Evolutionary conservation across 352 stramenopile genomes (phyloP).

Genomic region (Phytophthora ohioensis): DNA sequence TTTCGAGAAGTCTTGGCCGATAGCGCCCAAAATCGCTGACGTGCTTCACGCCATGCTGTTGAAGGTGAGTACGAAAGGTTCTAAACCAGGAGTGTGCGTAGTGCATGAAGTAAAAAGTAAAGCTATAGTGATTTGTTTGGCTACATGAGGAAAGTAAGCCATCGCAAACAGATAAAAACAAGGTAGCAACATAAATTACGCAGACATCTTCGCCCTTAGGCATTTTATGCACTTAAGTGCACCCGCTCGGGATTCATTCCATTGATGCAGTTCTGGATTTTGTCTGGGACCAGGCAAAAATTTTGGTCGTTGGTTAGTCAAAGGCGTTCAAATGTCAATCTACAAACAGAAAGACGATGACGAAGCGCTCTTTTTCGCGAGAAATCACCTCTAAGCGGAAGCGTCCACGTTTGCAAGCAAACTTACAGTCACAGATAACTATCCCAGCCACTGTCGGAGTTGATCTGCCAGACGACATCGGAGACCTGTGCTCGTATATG

Average conservation of each 20-base stretch:
- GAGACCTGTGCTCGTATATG: slow-evolving; percentile 7
- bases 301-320: neutral
- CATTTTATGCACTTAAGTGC: too few species aligned
- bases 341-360: slow-evolving; percentile 7
- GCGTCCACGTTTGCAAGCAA: neutral
- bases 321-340: neutral
- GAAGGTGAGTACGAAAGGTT: too few species aligned
- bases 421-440: neutral
- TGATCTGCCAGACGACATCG: slow-evolving; percentile 15
- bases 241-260: slow-evolving; percentile 1
- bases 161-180: too few species aligned
- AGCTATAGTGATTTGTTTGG: too few species aligned
- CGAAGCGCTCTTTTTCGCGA: neutral
- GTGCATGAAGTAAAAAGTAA: too few species aligned
- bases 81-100: too few species aligned
- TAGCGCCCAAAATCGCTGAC: too few species aligned
- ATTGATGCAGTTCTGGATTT: slow-evolving; percentile 8
- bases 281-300: neutral
- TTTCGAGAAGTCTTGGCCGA: too few species aligned
- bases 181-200: too few species aligned
- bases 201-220: too few species aligned
- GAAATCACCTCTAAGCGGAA: neutral
- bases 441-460: neutral
- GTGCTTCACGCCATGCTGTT: too few species aligned
- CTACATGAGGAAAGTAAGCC: too few species aligned